Evolutionary conservation across 495 filamentous ascomycete genomes (phyloP).

Genomic region (Hypoxylon cercidicola): DNA sequence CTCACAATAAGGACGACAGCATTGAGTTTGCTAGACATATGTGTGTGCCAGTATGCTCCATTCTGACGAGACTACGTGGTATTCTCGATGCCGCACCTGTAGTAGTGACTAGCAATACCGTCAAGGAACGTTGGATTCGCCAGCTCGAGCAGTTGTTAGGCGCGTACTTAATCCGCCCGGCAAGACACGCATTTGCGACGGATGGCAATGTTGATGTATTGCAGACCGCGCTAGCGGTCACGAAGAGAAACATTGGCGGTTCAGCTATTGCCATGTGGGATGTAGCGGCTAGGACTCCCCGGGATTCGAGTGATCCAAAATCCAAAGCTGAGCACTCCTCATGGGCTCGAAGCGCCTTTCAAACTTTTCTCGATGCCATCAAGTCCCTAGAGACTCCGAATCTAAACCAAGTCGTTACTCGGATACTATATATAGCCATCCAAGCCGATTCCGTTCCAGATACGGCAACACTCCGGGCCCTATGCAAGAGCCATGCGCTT

Average conservation of each 20-base stretch:
- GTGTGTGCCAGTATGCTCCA: conserved; percentile 42
- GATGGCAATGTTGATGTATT: conserved; percentile 50
- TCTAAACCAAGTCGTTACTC: conserved; percentile 40
- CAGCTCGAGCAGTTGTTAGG: conserved; percentile 71
- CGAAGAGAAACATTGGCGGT: conserved; percentile 45
- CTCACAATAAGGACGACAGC: conserved; percentile 50
- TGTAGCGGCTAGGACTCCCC: conserved; percentile 65
- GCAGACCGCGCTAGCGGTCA: conserved; percentile 46
- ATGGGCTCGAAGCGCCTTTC: conserved; percentile 76
- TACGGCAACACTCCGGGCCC: conserved; percentile 48
- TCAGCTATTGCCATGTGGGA: conserved; percentile 64
- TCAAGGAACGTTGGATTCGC: conserved; percentile 46
- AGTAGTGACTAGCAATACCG: conserved; percentile 13
- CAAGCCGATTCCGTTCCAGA: conserved; percentile 40
- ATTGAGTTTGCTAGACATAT: conserved; percentile 54
- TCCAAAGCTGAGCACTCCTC: conserved; percentile 64
- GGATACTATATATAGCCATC: conserved; percentile 40
- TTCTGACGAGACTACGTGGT: conserved; percentile 50
- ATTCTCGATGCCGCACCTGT: conserved; percentile 32
- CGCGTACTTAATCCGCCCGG: conserved; percentile 76
- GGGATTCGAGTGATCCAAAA: conserved; percentile 63
- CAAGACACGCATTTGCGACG: conserved; percentile 65
- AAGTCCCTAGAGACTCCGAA: conserved; percentile 16
- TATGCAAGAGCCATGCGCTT: conserved; percentile 56
- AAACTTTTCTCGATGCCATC: conserved; percentile 45